Evolutionary conservation across 2,329 filamentous ascomycete genomes (phyloP).

Genomic region (Sporothrix dimorphospora): DNA sequence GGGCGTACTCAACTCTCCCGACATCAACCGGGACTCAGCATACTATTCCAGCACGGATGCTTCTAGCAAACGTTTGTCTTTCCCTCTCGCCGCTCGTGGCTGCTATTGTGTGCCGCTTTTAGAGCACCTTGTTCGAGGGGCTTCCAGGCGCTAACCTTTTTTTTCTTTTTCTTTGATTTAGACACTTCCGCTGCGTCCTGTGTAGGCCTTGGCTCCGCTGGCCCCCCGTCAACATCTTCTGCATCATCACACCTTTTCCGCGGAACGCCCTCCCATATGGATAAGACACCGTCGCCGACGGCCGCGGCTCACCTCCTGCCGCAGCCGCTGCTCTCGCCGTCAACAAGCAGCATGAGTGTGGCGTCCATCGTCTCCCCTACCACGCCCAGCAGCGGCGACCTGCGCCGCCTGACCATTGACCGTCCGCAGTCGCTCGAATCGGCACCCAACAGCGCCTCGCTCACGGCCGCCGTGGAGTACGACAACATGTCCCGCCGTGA

Average conservation of each 20-base stretch:
- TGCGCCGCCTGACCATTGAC: slow-evolving; percentile 47
- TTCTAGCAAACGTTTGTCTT: slow-evolving; percentile 55
- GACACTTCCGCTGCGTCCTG: slow-evolving; percentile 53
- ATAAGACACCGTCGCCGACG: slow-evolving; percentile 67
- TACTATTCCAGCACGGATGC: slow-evolving; percentile 55
- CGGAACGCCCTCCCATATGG: slow-evolving; percentile 39
- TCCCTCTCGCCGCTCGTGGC: slow-evolving; percentile 28
- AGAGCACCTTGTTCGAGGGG: slow-evolving; percentile 33
- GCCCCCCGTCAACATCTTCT: slow-evolving; percentile 43
- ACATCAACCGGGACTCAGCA: slow-evolving; percentile 56
- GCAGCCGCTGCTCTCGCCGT: slow-evolving; percentile 59
- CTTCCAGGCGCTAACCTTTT: slow-evolving; percentile 25
- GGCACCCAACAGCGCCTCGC: slow-evolving; percentile 39
- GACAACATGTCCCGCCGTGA: slow-evolving; percentile 63
- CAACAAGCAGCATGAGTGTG: slow-evolving; percentile 65
- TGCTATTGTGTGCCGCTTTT: neutral
- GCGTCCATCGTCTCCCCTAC: slow-evolving; percentile 68
- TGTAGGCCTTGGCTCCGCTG: slow-evolving; percentile 44
- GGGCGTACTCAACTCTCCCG: slow-evolving; percentile 55
- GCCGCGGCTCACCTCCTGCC: slow-evolving; percentile 53
- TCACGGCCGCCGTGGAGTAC: slow-evolving; percentile 27
- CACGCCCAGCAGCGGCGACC: slow-evolving; percentile 49
- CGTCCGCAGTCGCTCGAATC: slow-evolving; percentile 49
- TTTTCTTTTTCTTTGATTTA: slow-evolving; percentile 2
- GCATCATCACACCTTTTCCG: slow-evolving; percentile 27